Evolutionary conservation across 352 stramenopile genomes (phyloP), one percentile per base, ranked within the genome.

Genomic region (Phytopythium helicoides): DNA sequence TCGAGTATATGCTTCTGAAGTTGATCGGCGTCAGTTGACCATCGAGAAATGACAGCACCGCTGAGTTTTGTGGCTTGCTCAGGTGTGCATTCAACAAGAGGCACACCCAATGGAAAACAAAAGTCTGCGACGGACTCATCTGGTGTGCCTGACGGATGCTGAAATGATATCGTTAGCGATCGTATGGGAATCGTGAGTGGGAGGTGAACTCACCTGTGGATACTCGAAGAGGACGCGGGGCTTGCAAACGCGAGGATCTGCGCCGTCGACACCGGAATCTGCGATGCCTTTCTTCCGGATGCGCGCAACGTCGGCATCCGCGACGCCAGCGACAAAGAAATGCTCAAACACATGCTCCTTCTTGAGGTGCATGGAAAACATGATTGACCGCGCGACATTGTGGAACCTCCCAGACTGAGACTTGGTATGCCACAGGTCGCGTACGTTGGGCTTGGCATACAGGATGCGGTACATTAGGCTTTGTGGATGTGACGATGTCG

Each of bases 341-440:
- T 84, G 78, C 52, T 94, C 84, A 46, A 92, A 94, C 1, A 94
- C 67, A 47, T 81, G 81, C 54, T 91, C 82, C 56, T 85, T 86
- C 54, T 87, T 86, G 18, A 89, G 57, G 33, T 92, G 76, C 76
- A 90, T 87, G 3, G 78, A 92, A 51, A 86, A 87, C 54, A 89
- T 77, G 42, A 92, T 75, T 0, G 81, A 89, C 7, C 71, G 76
- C 16, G 81, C 84, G 22, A 90, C 66, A 28, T 70, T 86, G 21
- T 88, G 70, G 28, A 88, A 56, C 47, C 77, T 76, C 46, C 64
- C 54, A 0, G 62, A 61, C 47, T 83, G 62, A 10, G 71, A 49
- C n/a, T 74, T 67, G 14, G 73, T 51, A 42, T 87, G 64, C 80
- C 83, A 91, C 7, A 89, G 49, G 60, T 87, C 71, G 3, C 68